A percentile compares a stretch with the other conserved stretches of the same genome.
phyloP scores from a whole-genome alignment of 2,329 filamentous ascomycete species.

The Curvularia sp. region DNA sequence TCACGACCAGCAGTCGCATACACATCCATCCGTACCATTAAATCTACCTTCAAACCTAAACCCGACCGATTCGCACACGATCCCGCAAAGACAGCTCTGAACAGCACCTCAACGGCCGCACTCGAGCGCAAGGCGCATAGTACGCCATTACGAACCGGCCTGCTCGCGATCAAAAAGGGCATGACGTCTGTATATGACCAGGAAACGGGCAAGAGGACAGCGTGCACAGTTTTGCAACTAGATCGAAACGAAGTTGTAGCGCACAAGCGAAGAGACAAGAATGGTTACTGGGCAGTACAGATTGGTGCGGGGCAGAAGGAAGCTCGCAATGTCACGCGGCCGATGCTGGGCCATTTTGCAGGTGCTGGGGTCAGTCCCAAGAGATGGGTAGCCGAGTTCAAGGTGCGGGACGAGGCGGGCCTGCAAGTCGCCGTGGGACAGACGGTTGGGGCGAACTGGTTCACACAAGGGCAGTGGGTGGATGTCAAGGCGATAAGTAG shows the following conservation, averaged over 20 bases:
- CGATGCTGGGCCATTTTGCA: slow-evolving; percentile 87
- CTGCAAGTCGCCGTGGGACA: slow-evolving; percentile 77
- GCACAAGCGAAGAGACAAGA: slow-evolving; percentile 78
- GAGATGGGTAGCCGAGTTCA: slow-evolving; percentile 83
- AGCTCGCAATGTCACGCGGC: slow-evolving; percentile 77
- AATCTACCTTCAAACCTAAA: slow-evolving; percentile 63
- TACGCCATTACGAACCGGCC: slow-evolving; percentile 75
- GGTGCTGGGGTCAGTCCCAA: slow-evolving; percentile 83
- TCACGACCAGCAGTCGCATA: slow-evolving; percentile 26
- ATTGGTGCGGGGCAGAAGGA: slow-evolving; percentile 80
- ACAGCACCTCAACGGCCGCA: slow-evolving; percentile 65
- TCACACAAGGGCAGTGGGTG: slow-evolving; percentile 86
- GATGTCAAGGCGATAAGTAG: slow-evolving; percentile 80
- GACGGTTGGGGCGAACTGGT: slow-evolving; percentile 85
- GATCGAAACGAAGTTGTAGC: slow-evolving; percentile 90
- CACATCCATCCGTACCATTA: slow-evolving; percentile 55
- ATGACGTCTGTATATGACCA: slow-evolving; percentile 90
- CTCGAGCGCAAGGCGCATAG: slow-evolving; percentile 64
- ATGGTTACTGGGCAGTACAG: slow-evolving; percentile 96
- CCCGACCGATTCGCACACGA: slow-evolving; percentile 62
- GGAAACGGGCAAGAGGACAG: slow-evolving; percentile 75
- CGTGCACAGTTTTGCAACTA: slow-evolving; percentile 92
- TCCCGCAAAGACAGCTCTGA: slow-evolving; percentile 60
- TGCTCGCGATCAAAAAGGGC: slow-evolving; percentile 88
- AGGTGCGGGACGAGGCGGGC: slow-evolving; percentile 75